Evolutionary conservation across 2,329 filamentous ascomycete genomes (phyloP), one percentile per base, ranked within the genome.

Genomic region (Aspergillus sp.): DNA sequence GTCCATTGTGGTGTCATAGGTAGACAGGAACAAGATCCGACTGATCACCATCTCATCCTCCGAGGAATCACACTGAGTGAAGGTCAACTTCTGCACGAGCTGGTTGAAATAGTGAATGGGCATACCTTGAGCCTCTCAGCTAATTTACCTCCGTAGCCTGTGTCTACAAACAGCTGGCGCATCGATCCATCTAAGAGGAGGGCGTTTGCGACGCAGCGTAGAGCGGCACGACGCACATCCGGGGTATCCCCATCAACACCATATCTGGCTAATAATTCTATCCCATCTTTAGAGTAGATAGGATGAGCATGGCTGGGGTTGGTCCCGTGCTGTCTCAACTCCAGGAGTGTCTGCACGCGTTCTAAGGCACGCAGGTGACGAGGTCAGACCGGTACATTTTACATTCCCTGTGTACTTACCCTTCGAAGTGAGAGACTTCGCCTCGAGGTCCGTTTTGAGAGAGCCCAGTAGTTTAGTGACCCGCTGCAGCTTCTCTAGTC

Each of bases 41-140:
- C 89, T 89, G 61, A 85, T 79, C 2, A 98, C 82, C 74, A 98
- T 97, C 71, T 98, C 93, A 67, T 96, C 89, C 63, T 98, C 92
- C 58, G 85, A 83, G 67, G 82, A 88, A 63, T 92, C 89, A 59
- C 84, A 87, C 82, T 62, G 2, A 45, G 23, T 47, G 13, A 38
- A 32, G 28, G 45, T 64, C 48, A 66, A 54, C 57, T 50, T 55
- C 19, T 3, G 41, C 28, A 17, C 7, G 12, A 38, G 9, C 38
- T 10, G 36, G 10, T 6, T 5, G n/a, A 43, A 19, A 6, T 9
- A 55, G 12, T 7, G 25, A 51, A n/a, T 28, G 39, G 55, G 52
- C 70, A 50, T 69, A 79, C 82, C 76, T 89, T 89, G 45, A 97
- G 83, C 64, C 85, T 87, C 58, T 85, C 82, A 60, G 91, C 92